A percentile compares a stretch with the other conserved stretches of the same genome.
phyloP scores from a whole-genome alignment of 1,139 yeast genomes.

The Sugiyamaella pinicola region DNA sequence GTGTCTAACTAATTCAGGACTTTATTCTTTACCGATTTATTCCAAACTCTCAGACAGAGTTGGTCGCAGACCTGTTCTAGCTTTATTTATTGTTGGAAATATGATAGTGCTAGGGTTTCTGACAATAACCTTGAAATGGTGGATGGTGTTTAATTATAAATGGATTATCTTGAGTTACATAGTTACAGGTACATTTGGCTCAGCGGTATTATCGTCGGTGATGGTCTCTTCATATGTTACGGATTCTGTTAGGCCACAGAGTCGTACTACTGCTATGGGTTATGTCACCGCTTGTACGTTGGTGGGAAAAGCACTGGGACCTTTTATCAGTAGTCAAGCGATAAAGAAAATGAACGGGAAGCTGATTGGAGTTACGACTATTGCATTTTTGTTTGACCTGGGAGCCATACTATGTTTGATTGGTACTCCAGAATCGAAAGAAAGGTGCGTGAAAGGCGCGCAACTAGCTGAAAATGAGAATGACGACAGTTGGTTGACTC shows the following conservation, averaged over 20 bases:
- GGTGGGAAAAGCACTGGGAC: constrained; percentile 31
- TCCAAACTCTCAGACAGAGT: constrained; percentile 27
- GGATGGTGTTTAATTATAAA: constrained; percentile 22
- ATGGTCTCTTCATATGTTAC: constrained; percentile 29
- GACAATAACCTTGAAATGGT: constrained; percentile 17
- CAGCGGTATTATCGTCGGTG: constrained; percentile 24
- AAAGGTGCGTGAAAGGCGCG: not conserved
- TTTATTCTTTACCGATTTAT: constrained; percentile 28
- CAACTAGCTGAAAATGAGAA: not conserved
- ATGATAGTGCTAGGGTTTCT: constrained; percentile 20
- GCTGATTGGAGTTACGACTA: constrained; percentile 19
- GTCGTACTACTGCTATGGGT: constrained; percentile 30
- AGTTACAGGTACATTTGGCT: constrained; percentile 29
- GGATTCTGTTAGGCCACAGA: constrained; percentile 26
- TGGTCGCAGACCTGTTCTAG: constrained; percentile 27
- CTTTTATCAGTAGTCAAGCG: constrained; percentile 24
- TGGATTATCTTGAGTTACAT: constrained; percentile 24
- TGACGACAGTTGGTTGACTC: not conserved
- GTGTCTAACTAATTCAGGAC: constrained; percentile 21
- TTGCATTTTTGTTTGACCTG: constrained; percentile 18
- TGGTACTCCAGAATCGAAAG: constrained; percentile 27
- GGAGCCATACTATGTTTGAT: constrained; percentile 17
- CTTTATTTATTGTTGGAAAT: constrained; percentile 26
- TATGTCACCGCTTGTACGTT: constrained; percentile 28
- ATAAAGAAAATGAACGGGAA: constrained; percentile 22